These are phyloP conservation scores for Aurinia saxatilis DNA, from an alignment of 345 rosid species.

Conservation along the genomic window DNA sequence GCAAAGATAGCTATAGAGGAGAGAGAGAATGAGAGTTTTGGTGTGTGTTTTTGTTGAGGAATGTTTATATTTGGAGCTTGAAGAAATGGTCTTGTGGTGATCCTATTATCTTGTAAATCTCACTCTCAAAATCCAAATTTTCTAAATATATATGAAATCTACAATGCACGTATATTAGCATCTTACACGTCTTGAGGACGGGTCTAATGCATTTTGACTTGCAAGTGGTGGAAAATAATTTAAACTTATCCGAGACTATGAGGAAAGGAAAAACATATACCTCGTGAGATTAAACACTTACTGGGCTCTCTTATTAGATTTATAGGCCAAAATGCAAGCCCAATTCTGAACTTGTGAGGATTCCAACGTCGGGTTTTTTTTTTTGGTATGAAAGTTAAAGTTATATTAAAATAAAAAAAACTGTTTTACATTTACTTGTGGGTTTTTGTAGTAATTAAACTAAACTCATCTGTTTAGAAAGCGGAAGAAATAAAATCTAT, in stretches of 20 bases:
- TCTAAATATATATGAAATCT: slow-evolving; percentile 14
- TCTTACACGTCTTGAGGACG: slow-evolving; percentile 2
- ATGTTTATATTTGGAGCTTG: slow-evolving; percentile 31
- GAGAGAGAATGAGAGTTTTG: slow-evolving; percentile 16
- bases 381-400: no score
- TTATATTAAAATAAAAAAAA: no score
- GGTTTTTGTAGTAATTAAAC: no score
- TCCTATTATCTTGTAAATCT: slow-evolving; percentile 40
- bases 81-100: slow-evolving; percentile 72
- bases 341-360: no score
- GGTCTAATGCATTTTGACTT: neutral
- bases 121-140: slow-evolving; percentile 12
- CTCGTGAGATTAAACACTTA: no score
- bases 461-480: no score
- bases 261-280: neutral
- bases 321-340: neutral
- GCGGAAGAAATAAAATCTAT: no score
- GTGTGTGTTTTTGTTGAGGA: slow-evolving; percentile 15
- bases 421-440: no score
- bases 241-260: neutral
- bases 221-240: neutral
- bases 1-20: slow-evolving; percentile 12
- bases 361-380: no score
- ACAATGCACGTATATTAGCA: slow-evolving; percentile 1
- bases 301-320: slow-evolving; percentile 13